Percentiles rank a stretch among this genome's conserved stretches.
phyloP scores from a whole-genome alignment of 2,329 filamentous ascomycete genomes.

The Diplodia sapinea region DNA sequence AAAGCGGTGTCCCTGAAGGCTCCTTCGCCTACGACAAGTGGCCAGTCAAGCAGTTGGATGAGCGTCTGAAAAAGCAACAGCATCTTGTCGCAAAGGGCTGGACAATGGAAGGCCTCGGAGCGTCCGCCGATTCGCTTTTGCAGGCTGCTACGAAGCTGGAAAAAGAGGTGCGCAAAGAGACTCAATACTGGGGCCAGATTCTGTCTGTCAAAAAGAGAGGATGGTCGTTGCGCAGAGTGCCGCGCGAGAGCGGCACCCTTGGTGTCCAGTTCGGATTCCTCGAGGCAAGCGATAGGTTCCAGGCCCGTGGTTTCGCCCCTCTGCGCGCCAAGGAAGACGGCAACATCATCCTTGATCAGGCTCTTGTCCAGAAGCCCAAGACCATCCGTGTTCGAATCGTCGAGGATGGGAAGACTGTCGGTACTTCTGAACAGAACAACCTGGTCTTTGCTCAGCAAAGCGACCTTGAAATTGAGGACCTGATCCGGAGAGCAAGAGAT shows the following conservation, averaged over 20 bases:
- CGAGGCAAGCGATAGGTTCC: conserved; percentile 68
- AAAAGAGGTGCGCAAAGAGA: conserved; percentile 78
- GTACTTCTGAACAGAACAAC: conserved; percentile 53
- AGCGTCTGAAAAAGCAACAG: conserved; percentile 44
- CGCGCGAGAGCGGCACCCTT: conserved; percentile 73
- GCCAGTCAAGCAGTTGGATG: conserved; percentile 49
- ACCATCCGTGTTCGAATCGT: conserved; percentile 72
- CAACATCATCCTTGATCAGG: conserved; percentile 74
- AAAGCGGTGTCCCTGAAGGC: conserved; percentile 70
- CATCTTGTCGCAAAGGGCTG: conserved; percentile 68
- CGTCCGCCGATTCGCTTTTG: conserved; percentile 74
- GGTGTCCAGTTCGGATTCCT: conserved; percentile 89
- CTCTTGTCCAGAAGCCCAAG: conserved; percentile 60
- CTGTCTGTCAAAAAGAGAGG: conserved; percentile 80
- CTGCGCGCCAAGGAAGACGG: conserved; percentile 77
- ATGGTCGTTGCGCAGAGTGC: conserved; percentile 83
- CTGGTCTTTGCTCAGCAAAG: conserved; percentile 32
- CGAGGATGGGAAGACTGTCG: conserved; percentile 63
- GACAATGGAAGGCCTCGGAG: conserved; percentile 77
- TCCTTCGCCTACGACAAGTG: conserved; percentile 71
- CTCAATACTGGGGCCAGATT: conserved; percentile 87
- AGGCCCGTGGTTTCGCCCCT: conserved; percentile 78
- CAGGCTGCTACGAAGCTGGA: conserved; percentile 74
- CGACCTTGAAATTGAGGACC: conserved; percentile 60
- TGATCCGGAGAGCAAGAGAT: conserved; percentile 76